Base-by-base conservation (phyloP, 2,329 filamentous ascomycete species). In the Monascus ruber region DNA sequence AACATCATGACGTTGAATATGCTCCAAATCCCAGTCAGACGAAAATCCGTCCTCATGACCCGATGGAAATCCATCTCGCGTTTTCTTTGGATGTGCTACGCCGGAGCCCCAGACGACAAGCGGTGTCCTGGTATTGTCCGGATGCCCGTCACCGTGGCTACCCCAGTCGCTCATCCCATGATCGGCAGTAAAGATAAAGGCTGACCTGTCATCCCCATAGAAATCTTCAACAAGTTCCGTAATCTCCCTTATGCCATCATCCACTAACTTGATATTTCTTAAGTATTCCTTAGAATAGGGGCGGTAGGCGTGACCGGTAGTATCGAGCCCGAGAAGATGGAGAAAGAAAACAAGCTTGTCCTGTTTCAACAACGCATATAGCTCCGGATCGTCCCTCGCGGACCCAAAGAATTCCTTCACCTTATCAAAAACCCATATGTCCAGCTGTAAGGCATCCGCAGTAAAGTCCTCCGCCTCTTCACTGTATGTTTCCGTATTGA, bases 141-240 rank as follows among this genome's bases (percentile, higher is more conserved):
- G 91, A 62, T 98, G 88, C 5, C 91, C 91, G 60, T 98, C 91
- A 31, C 93, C 93, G 59, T 98, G 93, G 51, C 88, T 96, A n/a
- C 93, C 91, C 81, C 84, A 95, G 62, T 98, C 91, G 55, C 86
- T 96, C 91, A 98, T 98, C 11, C 91, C 91, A 60, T 98, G 91
- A 56, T 98, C 91, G 5, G 91, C 91, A 1, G 93, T 98, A 58
- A 98, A 98, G 10, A 98, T 77, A 58, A 89, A 98, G 0, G 93
- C 86, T 0, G 91, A 96, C 60, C 91, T 81, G 47, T 78, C 77
- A 50, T 87, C 81, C 4, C 67, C 72, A 53, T 95, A 98, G 58
- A 96, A 98, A 8, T 82, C 75, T 29, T 94, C 78, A 36, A 95
- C 80, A 39, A 94, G 58, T 46, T 83, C 73, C 0, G 83, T 81